phyloP scores from a whole-genome alignment of 1,284 basidiomycete genomes.

The Apiotrichum sp. region DNA sequence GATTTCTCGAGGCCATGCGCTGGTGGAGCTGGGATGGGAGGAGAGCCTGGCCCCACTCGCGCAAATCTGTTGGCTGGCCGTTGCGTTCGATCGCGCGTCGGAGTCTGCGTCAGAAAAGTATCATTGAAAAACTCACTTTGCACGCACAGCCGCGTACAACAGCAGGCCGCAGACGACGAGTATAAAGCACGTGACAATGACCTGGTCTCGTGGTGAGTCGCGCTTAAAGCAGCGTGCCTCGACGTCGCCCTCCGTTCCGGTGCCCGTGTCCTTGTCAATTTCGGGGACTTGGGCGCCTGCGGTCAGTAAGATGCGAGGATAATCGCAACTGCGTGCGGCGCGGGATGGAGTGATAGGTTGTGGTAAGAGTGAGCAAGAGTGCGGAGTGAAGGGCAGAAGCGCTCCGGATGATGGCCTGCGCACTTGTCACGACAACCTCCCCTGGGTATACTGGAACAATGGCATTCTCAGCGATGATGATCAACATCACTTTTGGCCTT shows the following conservation, averaged over 20 bases:
- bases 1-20: background rate
- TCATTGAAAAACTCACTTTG: slow-evolving; percentile 26
- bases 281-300: slow-evolving; percentile 74
- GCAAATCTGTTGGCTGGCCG: slow-evolving; percentile 21
- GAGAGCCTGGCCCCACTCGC: slow-evolving; percentile 21
- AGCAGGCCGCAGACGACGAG: slow-evolving; percentile 76
- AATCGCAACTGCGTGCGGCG: no score
- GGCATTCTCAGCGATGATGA: no score
- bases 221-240: slow-evolving; percentile 86
- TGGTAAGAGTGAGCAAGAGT: no score
- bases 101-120: slow-evolving; percentile 7
- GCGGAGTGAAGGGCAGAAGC: no score
- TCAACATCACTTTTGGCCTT: no score
- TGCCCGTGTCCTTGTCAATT: slow-evolving; percentile 82
- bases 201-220: slow-evolving; percentile 83
- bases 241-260: slow-evolving; percentile 93
- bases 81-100: slow-evolving; percentile 19
- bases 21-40: slow-evolving; percentile 7
- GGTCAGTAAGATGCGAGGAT: background rate
- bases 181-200: slow-evolving; percentile 83
- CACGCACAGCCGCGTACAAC: slow-evolving; percentile 70
- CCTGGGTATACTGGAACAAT: no score
- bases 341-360: no score
- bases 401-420: no score
- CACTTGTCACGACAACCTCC: no score